Evolutionary conservation across 169 alveolate species (phyloP), one percentile per base, ranked within the genome.

Genomic region (Cyclospora cayetanensis): DNA sequence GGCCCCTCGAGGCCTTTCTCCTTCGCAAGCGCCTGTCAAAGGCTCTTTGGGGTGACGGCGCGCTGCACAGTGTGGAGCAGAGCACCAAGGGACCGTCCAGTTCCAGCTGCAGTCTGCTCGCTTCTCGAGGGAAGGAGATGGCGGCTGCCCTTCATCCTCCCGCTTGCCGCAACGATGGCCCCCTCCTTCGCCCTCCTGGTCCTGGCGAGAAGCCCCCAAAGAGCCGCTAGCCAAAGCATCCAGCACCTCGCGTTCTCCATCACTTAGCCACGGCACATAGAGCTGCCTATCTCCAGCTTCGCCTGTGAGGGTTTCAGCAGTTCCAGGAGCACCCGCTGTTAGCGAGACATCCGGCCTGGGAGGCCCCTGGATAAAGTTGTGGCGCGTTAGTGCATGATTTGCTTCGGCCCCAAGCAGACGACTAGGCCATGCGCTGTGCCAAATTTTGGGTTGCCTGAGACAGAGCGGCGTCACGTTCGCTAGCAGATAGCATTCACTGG

Each of bases 341-440:
- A 60, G 35, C 35, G 72, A 31, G 31, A 31, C 18, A 9, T 20
- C 72, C 11, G 72, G 72, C 12, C 72, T 12, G 7, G 72, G 72
- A n/a, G 72, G 4, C 72, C 72, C 72, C 27, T 12, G 7, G 72
- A 60, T 31, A 31, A 60, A 60, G 18, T 60, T 31, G 72, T 60
- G 72, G n/a, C 72, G 72, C 15, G 72, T 20, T 15, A 60, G 72
- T 12, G 31, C 72, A n/a, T 60, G 72, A 31, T n/a, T 60, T 12
- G 72, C 72, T n/a, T 60, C 72, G 11, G 72, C 72, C 5, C 72
- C 72, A 12, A 60, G 27, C 35, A 60, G n/a, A 1, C 72, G 72
- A 31, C 72, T 60, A 15, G 72, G 72, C 72, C 72, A 60, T 15
- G 72, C 72, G n/a, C 72, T 60, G n/a, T 31, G 72, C 72, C 72